Conservation (phyloP, 2,329 filamentous ascomycete species). For the Epichloe amarillans region DNA sequence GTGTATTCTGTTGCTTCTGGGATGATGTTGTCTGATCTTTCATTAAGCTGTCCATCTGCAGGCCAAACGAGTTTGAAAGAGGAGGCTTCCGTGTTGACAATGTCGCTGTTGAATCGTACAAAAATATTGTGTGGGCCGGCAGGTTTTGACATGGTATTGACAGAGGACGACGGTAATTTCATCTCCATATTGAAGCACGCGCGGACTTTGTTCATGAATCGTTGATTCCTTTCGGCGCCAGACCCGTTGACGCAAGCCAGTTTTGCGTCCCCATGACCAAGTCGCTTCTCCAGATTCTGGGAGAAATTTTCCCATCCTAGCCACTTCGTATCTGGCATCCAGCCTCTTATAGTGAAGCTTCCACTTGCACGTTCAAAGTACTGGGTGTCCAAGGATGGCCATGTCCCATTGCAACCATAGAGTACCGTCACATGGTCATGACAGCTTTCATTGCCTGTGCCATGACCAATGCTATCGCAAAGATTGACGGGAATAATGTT, state of each 20-base stretch:
- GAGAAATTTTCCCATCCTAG: slow-evolving; percentile 20
- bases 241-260: background rate
- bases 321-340: slow-evolving; percentile 27
- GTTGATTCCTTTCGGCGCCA: slow-evolving; percentile 6
- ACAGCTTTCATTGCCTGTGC: background rate
- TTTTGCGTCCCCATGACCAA: background rate
- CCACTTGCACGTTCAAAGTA: slow-evolving; percentile 23
- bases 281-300: slow-evolving; percentile 16
- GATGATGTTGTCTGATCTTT: background rate
- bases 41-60: slow-evolving; percentile 13
- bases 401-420: slow-evolving; percentile 14
- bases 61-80: slow-evolving; percentile 12
- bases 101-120: slow-evolving; percentile 13
- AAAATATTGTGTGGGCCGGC: slow-evolving; percentile 22
- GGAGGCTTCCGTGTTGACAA: background rate
- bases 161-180: slow-evolving; percentile 19
- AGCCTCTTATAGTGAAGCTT: slow-evolving; percentile 30
- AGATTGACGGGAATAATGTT: background rate
- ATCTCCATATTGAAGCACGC: slow-evolving; percentile 34
- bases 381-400: slow-evolving; percentile 17
- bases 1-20: background rate
- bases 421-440: slow-evolving; percentile 9
- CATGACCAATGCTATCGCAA: background rate
- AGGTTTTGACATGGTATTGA: slow-evolving; percentile 9
- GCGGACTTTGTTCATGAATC: slow-evolving; percentile 19